Evolutionary conservation across 2,329 filamentous ascomycete species (phyloP).

Genomic region (Exophiala alcalophila): DNA sequence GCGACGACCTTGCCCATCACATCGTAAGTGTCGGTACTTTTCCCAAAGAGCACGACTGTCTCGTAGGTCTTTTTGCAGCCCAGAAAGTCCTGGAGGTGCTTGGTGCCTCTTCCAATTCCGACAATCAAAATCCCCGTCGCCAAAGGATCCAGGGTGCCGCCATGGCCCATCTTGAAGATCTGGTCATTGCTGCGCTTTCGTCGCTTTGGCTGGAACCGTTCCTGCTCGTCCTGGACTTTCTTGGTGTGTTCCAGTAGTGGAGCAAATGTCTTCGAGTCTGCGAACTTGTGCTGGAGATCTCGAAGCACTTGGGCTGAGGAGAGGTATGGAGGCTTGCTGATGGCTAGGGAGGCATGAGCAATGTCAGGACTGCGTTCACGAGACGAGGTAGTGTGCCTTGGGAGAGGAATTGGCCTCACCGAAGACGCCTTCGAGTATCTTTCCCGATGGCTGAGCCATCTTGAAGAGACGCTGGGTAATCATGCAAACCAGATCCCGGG

Average conservation of each 20-base stretch:
- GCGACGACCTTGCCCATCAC: slow-evolving; percentile 77
- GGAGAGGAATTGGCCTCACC: slow-evolving; percentile 44
- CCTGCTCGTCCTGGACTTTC: slow-evolving; percentile 16
- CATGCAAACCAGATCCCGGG: slow-evolving; percentile 15
- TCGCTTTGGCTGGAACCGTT: slow-evolving; percentile 34
- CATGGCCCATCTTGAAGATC: slow-evolving; percentile 91
- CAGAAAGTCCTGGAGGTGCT: slow-evolving; percentile 73
- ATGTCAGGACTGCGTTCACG: no score
- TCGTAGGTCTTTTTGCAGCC: slow-evolving; percentile 93
- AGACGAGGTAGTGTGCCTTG: slow-evolving; percentile 11
- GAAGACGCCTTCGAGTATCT: slow-evolving; percentile 62
- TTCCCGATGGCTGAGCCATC: slow-evolving; percentile 34
- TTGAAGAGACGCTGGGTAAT: slow-evolving; percentile 8
- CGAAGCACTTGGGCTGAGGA: slow-evolving; percentile 89
- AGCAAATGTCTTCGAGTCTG: slow-evolving; percentile 73
- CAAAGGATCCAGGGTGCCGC: slow-evolving; percentile 89
- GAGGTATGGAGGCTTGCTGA: slow-evolving; percentile 86
- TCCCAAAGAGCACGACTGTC: slow-evolving; percentile 82
- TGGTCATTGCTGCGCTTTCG: slow-evolving; percentile 59
- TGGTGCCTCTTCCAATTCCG: slow-evolving; percentile 84
- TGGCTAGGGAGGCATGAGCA: no score
- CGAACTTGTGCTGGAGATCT: slow-evolving; percentile 80
- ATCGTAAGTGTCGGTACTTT: slow-evolving; percentile 91
- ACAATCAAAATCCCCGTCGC: slow-evolving; percentile 90
- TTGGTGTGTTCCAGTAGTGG: slow-evolving; percentile 67